Base-by-base conservation (phyloP, 345 rosid genomes). In the Theobroma cacao region DNA sequence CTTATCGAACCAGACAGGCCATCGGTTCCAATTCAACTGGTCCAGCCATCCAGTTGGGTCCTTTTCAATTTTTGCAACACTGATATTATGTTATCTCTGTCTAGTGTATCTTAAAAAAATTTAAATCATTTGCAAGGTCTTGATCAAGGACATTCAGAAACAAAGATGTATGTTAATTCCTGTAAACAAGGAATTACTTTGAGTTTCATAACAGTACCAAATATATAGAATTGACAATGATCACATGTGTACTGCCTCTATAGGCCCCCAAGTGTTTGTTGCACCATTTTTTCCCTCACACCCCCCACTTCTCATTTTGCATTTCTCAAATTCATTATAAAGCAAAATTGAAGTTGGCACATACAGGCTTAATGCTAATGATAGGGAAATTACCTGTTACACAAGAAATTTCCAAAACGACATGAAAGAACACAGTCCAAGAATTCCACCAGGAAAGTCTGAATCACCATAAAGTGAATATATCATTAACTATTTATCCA, bases 401-500 rank as follows among this genome's bases (percentile, higher is more conserved):
- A 92, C 77, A 96, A 84, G 84, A 96, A 96, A 87, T 96, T 94
- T 65, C 99, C 99, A 76, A 96, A 96, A 75, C 98, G 98, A 80
- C 92, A 85, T 58, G 99, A 96, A 82, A 94, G 92, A 83, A 94
- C 85, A 80, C 84, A 85, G 82, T 96, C 99, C 91, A 89, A 81
- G 82, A 96, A 88, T 76, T 96, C 99, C 80, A 94, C 99, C 86
- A 96, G 82, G 83, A 96, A 96, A 77, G 89, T 91, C 99, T 96
- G 84, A 75, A 86, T 62, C 80, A 66, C 41, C 77, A 84, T 28
- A 75, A 24, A 41, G 12, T 3, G 75, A 13, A 79, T n/a, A 9
- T 41, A 60, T 77, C 81, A 63, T 13, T 30, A 53, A 60, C 58
- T 22, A 28, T 12, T 9, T 36, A 34, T n/a, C n/a, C 60, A 43